These are phyloP conservation scores for Candida ortonii DNA, from an alignment of 805 yeast species.

Conservation along the genomic window DNA sequence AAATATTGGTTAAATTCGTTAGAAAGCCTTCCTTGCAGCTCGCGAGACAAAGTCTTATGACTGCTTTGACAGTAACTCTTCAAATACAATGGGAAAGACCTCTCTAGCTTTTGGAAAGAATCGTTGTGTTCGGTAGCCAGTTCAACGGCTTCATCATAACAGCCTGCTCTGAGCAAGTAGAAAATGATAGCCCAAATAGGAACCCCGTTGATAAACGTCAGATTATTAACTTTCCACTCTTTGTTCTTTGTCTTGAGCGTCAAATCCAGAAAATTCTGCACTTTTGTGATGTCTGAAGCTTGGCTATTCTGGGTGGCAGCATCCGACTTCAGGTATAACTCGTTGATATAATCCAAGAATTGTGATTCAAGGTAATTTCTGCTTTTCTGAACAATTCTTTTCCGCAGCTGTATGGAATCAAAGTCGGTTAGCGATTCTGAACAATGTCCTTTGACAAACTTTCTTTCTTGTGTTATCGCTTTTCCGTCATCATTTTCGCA, in stretches of 20 bases:
- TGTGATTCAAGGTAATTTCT: slow-evolving; percentile 67
- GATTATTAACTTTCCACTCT: slow-evolving; percentile 49
- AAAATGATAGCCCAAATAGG: slow-evolving; percentile 96
- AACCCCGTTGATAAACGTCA: slow-evolving; percentile 69
- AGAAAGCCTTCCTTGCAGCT: slow-evolving; percentile 64
- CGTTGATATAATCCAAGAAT: slow-evolving; percentile 71
- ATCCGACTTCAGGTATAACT: slow-evolving; percentile 47
- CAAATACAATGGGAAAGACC: slow-evolving; percentile 76
- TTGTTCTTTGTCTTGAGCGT: slow-evolving; percentile 38
- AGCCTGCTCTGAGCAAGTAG: slow-evolving; percentile 82
- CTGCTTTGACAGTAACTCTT: slow-evolving; percentile 61
- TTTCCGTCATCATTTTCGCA: slow-evolving; percentile 37
- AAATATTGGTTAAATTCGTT: slow-evolving; percentile 84
- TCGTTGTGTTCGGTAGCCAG: slow-evolving; percentile 62
- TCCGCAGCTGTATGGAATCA: slow-evolving; percentile 37
- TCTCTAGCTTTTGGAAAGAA: slow-evolving; percentile 79
- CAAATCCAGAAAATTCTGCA: slow-evolving; percentile 56
- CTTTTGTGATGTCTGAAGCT: slow-evolving; percentile 61
- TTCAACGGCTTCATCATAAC: slow-evolving; percentile 71
- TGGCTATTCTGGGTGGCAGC: slow-evolving; percentile 28
- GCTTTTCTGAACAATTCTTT: slow-evolving; percentile 51
- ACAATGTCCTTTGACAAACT: slow-evolving; percentile 32
- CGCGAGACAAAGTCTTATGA: slow-evolving; percentile 57
- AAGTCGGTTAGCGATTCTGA: slow-evolving; percentile 25
- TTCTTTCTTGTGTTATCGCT: slow-evolving; percentile 30